phyloP scores from a whole-genome alignment of 164 flowering plant genomes.

The Annona cherimola region DNA sequence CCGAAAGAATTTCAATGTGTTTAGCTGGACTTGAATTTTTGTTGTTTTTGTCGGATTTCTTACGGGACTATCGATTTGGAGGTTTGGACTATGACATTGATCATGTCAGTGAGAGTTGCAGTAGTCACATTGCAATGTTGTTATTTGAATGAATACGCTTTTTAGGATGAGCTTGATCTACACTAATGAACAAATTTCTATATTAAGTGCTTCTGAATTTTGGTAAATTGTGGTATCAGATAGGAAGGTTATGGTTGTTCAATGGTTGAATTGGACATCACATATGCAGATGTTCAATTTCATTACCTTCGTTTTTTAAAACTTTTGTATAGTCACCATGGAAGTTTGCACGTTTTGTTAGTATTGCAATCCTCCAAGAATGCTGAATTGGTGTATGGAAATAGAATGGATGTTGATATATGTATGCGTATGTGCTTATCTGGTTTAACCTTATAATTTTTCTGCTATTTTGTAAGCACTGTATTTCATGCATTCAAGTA shows the following conservation, averaged over 20 bases:
- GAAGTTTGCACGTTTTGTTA: neutral
- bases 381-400: neutral
- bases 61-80: neutral
- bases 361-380: neutral
- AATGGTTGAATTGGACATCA: neutral
- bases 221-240: neutral
- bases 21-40: too few species aligned
- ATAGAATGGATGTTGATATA: too few species aligned
- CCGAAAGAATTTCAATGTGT: neutral
- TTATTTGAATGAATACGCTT: neutral
- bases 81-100: neutral
- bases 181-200: neutral
- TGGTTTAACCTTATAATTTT: neutral
- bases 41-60: neutral
- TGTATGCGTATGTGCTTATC: neutral
- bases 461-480: too few species aligned
- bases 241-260: neutral
- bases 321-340: neutral
- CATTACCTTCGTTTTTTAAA: neutral
- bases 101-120: neutral
- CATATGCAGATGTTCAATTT: neutral
- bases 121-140: neutral
- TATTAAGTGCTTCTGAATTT: too few species aligned
- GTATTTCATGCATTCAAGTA: too few species aligned
- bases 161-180: neutral